Base-by-base conservation (phyloP, 2,329 filamentous ascomycete species). In the Pestalotiopsis fici region DNA sequence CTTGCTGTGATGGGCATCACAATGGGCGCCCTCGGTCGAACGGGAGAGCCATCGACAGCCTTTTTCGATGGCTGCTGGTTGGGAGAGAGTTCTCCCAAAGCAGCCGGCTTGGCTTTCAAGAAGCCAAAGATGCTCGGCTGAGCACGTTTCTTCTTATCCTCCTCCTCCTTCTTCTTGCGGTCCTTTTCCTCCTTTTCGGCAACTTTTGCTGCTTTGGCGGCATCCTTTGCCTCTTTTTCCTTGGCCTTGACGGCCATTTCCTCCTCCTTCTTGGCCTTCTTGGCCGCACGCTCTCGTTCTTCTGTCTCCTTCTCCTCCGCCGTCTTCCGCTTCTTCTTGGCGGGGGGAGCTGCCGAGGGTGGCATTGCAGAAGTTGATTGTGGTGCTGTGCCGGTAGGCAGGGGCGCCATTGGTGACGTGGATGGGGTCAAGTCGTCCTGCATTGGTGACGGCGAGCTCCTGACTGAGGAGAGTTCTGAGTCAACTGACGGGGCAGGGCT, bases 111-210 rank as follows among this genome's bases (percentile, higher is more conserved):
- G 7, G 70, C 65, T 70, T 82, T 76, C 18, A 56, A 27, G 47
- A 66, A 66, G 15, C 23, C 27, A 7, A 59, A 62, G 12, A 68
- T 37, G 28, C 43, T 66, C 9, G 65, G 65, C 63, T 79, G 72
- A 47, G 77, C 64, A 69, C 77, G 76, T 72, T 80, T 75, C 68
- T 75, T 77, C 65, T 68, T 73, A 7, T 71, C 73, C 5, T 78
- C 77, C 25, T 65, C 71, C 57, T 64, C 71, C 66, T 77, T 79
- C 70, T 72, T 83, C 79, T 74, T 87, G 70, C 83, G 84, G 75
- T 84, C 85, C 64, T 88, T 78, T 61, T 87, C 82, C 64, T 86
- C 84, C 78, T 93, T 93, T 75, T 75, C 77, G 15, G 72, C 76
- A 37, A 76, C 75, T 65, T 77, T 74, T 9, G 69, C 73, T 6